Percentiles rank a stretch among this genome's conserved stretches.
Conservation (phyloP, 2,329 filamentous ascomycete species). For the Ophiosphaerella herpotricha region DNA sequence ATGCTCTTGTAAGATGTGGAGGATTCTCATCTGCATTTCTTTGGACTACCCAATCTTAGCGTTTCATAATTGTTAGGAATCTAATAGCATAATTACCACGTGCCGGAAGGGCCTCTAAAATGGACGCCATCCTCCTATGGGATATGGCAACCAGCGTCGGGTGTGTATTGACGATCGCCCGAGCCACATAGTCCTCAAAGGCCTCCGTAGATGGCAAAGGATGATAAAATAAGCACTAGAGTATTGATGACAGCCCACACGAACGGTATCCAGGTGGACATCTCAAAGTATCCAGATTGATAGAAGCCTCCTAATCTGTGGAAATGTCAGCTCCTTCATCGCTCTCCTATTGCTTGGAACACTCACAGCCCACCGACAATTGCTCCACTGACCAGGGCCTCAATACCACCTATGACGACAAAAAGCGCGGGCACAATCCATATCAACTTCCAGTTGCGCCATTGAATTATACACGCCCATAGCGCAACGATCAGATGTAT, state of each 20-base stretch:
- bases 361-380: constrained; percentile 79
- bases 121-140: neutral
- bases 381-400: constrained; percentile 79
- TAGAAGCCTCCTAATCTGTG: constrained; percentile 78
- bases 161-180: neutral
- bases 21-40: neutral
- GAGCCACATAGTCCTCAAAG: constrained; percentile 54
- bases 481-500: constrained; percentile 74
- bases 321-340: constrained; percentile 8
- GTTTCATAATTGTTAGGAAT: too few relatives aligned
- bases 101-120: too few relatives aligned
- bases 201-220: constrained; percentile 90
- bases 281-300: constrained; percentile 78
- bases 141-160: neutral
- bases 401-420: constrained; percentile 70
- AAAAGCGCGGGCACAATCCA: constrained; percentile 77
- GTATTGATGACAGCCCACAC: constrained; percentile 87
- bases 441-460: constrained; percentile 59
- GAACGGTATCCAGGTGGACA: constrained; percentile 94
- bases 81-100: too few relatives aligned
- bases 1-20: neutral
- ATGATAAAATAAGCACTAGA: constrained; percentile 79
- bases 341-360: too few relatives aligned
- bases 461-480: constrained; percentile 75
- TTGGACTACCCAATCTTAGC: too few relatives aligned